Evolutionary conservation across 2,329 filamentous ascomycete genomes (phyloP), one percentile per base, ranked within the genome.

Genomic region (Ceratocystis huliohia): DNA sequence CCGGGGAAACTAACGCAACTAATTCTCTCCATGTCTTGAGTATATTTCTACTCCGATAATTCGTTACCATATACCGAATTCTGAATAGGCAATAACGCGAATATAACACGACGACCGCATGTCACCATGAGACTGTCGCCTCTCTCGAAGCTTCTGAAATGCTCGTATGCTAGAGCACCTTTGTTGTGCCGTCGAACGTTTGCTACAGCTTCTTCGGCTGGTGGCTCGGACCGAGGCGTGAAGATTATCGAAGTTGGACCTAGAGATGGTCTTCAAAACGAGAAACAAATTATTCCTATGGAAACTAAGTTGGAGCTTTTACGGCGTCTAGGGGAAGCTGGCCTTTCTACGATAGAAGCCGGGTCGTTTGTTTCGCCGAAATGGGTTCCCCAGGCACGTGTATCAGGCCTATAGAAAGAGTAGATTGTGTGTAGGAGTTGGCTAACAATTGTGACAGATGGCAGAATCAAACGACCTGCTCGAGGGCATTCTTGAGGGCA

Each of bases 231-330:
- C 72, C 80, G 78, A 72, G 74, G 72, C 68, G 80, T 85, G 68
- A 81, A 79, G 75, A 85, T 95, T 48, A 86, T 94, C 69, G 90
- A 95, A 77, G 90, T 95, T 69, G 89, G 89, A 7, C 89, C 90
- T 44, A 82, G 90, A 70, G 90, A 95, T 78, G 90, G 90, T n/a
- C 77, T 95, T 65, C 90, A 96, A 74, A 95, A 94, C 73, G 88
- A 94, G 78, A 88, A 88, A 76, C 83, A 79, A 69, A 80, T 80
- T 33, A 87, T 95, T 69, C 79, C 88, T 0, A 78, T 89, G 10
- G 79, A 81, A 5, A 91, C 86, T 1, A 95, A 95, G 75, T 82
- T 93, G 66, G 84, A 91, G 70, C 76, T 95, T 65, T 88, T 95
- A 48, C 81, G 86, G 70, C 79, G 83, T 68, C 77, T 95, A 69